Conservation (phyloP, 352 stramenopile species). For the Globisporangium sylvaticum region DNA sequence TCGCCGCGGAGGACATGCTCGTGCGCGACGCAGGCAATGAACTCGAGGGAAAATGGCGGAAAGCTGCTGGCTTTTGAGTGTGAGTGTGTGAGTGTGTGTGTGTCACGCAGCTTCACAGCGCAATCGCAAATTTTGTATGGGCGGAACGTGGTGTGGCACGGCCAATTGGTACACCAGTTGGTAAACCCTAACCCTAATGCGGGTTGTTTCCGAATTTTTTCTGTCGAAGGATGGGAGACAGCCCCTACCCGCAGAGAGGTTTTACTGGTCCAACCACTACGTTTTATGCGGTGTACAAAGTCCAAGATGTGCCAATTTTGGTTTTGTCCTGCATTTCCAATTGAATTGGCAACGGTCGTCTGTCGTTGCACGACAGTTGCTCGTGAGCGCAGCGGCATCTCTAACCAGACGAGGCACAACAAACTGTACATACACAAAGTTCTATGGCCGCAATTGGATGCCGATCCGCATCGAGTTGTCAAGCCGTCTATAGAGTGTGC, state of each 20-base stretch:
- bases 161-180: too few relatives aligned
- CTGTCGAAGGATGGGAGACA: neutral
- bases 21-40: slow-evolving; percentile 8
- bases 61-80: neutral
- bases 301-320: too few relatives aligned
- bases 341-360: too few relatives aligned
- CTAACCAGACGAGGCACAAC: neutral
- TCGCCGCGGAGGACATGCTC: slow-evolving; percentile 5
- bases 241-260: neutral
- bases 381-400: too few relatives aligned
- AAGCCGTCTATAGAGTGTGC: too few relatives aligned
- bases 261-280: neutral
- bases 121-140: neutral
- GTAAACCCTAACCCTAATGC: neutral
- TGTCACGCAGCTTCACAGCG: neutral
- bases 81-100: neutral
- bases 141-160: neutral
- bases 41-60: slow-evolving; percentile 3
- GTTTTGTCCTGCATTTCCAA: too few relatives aligned
- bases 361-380: too few relatives aligned
- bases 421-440: neutral
- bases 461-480: too few relatives aligned
- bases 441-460: neutral
- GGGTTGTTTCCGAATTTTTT: neutral
- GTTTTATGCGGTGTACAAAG: too few relatives aligned